Conservation (phyloP, 805 yeast species). For the Saturnispora gosingensis region DNA sequence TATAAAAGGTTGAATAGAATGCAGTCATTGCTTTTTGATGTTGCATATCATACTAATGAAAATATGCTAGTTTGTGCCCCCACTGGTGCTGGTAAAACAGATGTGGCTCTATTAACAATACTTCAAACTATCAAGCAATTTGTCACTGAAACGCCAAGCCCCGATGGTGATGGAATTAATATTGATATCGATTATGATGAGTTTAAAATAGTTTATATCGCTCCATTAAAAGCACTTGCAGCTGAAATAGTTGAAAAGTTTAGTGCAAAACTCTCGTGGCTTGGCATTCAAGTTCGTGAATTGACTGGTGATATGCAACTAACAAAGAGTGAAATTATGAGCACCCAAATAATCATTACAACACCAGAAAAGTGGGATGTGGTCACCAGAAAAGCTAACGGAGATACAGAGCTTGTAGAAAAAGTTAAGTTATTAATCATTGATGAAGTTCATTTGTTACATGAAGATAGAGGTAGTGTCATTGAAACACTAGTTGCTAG, state of each 20-base stretch:
- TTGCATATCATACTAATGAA: constrained; percentile 87
- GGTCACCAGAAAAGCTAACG: constrained; percentile 86
- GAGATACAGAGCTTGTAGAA: constrained; percentile 75
- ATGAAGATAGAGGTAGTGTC: constrained; percentile 97
- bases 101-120: constrained; percentile 76
- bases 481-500: constrained; percentile 92
- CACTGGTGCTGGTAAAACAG: constrained; percentile 97
- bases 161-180: constrained; percentile 37
- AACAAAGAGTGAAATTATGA: constrained; percentile 66
- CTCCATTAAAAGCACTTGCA: constrained; percentile 89
- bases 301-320: constrained; percentile 95
- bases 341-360: constrained; percentile 83
- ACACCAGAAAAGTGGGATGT: constrained; percentile 98
- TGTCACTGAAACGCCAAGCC: constrained; percentile 36
- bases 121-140: constrained; percentile 71
- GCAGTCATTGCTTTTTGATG: constrained; percentile 85
- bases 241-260: constrained; percentile 95
- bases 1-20: constrained; percentile 74
- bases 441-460: constrained; percentile 93
- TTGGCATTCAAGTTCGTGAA: constrained; percentile 80
- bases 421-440: constrained; percentile 81
- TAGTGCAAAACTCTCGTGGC: constrained; percentile 65
- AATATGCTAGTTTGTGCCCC: constrained; percentile 97
- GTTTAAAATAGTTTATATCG: constrained; percentile 86
- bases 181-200: constrained; percentile 71